A percentile compares a stretch with the other conserved stretches of the same genome.
phyloP scores from a whole-genome alignment of 2,329 filamentous ascomycete species.

The Diaporthe ilicicola region DNA sequence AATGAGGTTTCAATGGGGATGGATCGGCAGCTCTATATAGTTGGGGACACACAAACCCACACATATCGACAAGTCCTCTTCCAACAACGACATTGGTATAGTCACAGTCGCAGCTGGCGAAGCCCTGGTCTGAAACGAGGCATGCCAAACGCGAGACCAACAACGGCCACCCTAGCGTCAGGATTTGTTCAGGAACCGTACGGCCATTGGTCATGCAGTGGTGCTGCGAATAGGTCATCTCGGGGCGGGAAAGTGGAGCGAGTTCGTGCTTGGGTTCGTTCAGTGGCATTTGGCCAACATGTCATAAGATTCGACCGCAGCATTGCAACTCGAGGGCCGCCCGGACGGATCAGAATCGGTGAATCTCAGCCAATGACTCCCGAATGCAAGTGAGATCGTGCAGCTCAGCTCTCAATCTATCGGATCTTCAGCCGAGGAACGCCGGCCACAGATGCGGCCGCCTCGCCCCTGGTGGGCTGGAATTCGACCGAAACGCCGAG shows the following conservation, averaged over 20 bases:
- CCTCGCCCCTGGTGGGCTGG: slow-evolving; percentile 2
- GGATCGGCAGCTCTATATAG: slow-evolving; percentile 8
- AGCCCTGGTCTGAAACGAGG: slow-evolving; percentile 7
- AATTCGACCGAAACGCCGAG: slow-evolving; percentile 1
- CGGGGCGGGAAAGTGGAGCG: slow-evolving; percentile 13
- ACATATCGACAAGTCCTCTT: neutral
- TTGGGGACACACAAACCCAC: neutral
- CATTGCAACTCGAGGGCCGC: neutral
- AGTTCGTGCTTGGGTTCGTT: neutral
- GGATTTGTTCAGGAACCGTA: neutral
- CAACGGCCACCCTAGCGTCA: neutral
- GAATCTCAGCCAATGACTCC: neutral
- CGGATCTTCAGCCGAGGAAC: neutral
- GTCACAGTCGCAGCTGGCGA: neutral
- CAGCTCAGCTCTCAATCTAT: neutral
- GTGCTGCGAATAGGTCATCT: neutral
- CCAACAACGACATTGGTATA: neutral
- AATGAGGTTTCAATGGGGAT: neutral
- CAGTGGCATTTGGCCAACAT: neutral
- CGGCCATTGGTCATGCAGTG: neutral
- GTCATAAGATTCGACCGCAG: neutral
- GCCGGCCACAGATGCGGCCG: neutral
- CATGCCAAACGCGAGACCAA: neutral
- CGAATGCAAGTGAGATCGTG: neutral
- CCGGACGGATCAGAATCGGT: neutral